Base-by-base conservation (phyloP, 2,329 filamentous ascomycete species). In the Fusarium hostae region DNA sequence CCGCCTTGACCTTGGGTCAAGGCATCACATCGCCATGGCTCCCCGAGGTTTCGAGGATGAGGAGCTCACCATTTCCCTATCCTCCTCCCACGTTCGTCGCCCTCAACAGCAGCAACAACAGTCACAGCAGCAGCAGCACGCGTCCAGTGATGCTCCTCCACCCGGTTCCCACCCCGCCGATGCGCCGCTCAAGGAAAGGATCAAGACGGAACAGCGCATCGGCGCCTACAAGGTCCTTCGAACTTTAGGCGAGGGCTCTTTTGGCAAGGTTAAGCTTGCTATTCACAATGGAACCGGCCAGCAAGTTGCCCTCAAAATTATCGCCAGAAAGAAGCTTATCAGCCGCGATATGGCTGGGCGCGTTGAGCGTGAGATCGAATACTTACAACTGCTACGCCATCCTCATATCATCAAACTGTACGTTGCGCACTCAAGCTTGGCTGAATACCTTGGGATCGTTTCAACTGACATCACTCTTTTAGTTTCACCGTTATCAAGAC, bases 321-420 rank as follows among this genome's bases (percentile, higher is more conserved):
- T 99, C 78, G 93, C 94, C 44, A 90, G 96, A 74, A 96, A 96
- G 85, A 97, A 98, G 85, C 88, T 99, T 78, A 94, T 98, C 76
- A 98, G 95, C 75, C 89, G 95, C 78, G 96, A 99, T 82, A 98
- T 99, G 96, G 95, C 97, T 58, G 96, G 96, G 67, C 90, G 96
- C 68, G 97, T 99, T 71, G 96, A 99, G 85, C 90, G 96, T 75
- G 96, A 99, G 86, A 99, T 99, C 76, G 95, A 98, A 81, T 99
- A 99, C 80, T 88, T 99, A 71, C 96, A 99, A 84, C 86, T 99
- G 67, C 87, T 99, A 68, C 91, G 96, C 67, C 96, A 99, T 82
- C 96, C 96, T 43, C 96, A 99, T 83, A 99, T 99, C 80, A 99
- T 99, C 86, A 99, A 99, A 84, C 88, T 99, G 90, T 98, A 86